Base-by-base conservation (phyloP, 2,329 filamentous ascomycete genomes). In the Fusarium transvaalense region DNA sequence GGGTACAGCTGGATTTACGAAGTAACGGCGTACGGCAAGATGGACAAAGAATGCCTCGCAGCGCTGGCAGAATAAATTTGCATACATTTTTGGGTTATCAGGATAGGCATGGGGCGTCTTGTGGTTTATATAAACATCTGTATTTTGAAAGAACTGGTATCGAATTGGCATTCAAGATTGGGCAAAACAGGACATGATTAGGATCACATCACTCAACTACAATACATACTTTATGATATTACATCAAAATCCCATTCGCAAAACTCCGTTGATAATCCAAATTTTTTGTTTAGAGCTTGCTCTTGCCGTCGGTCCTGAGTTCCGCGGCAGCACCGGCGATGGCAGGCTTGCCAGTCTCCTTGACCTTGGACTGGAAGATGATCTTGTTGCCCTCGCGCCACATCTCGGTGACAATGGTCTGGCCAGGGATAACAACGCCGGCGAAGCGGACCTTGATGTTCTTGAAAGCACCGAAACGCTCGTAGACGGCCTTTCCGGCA, bases 371-470 rank as follows among this genome's bases (percentile, higher is more conserved):
- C 85, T 97, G 93, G 86, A 97, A 97, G 67, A 94, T 81, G 56
- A 97, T 86, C 77, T 88, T 90, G 75, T 86, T 87, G 48, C 89
- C 90, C 75, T 97, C 93, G 83, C 92, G 94, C 94, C 94, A 97
- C 92, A 97, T 95, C 85, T 97, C 93, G 9, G 93, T 97, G 66
- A 92, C 86, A 58, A 97, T 85, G n/a, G 93, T 97, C 86, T 97
- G 91, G 15, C 93, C 93, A 0, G 93, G 94, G 59, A 94, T 79
- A 14, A 97, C 94, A 12, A 92, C 89, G 57, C 94, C 93, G 3
- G 93, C 93, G 78, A 97, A 97, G 68, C 94, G 86, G 25, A 97
- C 94, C 86, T 97, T 97, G 83, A 97, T 90, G 83, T 94, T 97
- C 85, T 92, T 93, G 83, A 92, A 94, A 46, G 87, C 82, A 6